Evolutionary conservation across 1,284 basidiomycete genomes (phyloP).

Genomic region (Kwoniella shivajii): DNA sequence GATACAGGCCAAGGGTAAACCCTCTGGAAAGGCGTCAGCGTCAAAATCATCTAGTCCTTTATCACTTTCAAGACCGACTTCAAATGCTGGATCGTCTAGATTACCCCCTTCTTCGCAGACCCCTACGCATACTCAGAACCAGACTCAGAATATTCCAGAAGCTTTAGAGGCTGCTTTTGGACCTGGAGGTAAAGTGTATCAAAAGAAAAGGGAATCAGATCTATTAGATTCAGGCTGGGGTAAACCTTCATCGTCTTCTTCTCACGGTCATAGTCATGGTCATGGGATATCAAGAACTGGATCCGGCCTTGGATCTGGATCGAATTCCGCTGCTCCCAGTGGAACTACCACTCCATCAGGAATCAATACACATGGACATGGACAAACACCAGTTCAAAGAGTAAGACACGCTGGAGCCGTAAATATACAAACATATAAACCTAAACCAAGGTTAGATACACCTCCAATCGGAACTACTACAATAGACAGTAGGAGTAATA

Average conservation of each 20-base stretch:
- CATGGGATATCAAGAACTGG: not conserved
- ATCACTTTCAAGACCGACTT: not conserved
- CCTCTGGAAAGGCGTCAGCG: not conserved
- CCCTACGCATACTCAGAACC: not conserved
- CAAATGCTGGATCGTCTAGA: slow-evolving; percentile 1
- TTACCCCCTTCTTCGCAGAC: too few species aligned
- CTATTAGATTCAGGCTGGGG: slow-evolving; percentile 9
- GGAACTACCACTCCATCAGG: slow-evolving; percentile 7
- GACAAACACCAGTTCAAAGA: not conserved
- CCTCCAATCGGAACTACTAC: not conserved
- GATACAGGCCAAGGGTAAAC: not conserved
- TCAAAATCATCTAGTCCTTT: not conserved
- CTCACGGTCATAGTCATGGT: too few species aligned
- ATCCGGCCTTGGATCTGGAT: not conserved
- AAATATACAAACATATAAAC: slow-evolving; percentile 23
- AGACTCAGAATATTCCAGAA: slow-evolving; percentile 14
- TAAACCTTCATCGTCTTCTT: not conserved
- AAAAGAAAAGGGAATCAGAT: slow-evolving; percentile 39
- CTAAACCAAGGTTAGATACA: not conserved
- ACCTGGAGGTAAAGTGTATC: slow-evolving; percentile 39
- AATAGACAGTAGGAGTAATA: slow-evolving; percentile 18
- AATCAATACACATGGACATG: slow-evolving; percentile 7
- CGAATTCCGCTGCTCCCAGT: not conserved
- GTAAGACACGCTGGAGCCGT: slow-evolving; percentile 29
- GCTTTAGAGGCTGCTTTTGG: slow-evolving; percentile 36